phyloP scores from a whole-genome alignment of 768 basidiomycete species.

The Pulveroboletus frians region DNA sequence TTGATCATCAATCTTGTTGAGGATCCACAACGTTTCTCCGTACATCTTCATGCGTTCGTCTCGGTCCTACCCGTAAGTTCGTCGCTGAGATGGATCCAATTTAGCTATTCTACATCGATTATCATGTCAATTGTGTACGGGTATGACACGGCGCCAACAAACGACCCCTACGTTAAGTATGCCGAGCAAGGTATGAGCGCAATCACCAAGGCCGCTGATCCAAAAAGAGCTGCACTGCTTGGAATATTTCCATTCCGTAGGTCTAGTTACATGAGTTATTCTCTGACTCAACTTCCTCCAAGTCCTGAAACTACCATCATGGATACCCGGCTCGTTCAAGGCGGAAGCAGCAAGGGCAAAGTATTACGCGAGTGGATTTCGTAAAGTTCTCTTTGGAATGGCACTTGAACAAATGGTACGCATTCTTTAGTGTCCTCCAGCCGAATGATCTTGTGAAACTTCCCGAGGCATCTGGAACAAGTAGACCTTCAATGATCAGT shows the following conservation, averaged over 20 bases:
- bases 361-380: constrained; percentile 17
- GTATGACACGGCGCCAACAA: constrained; percentile 14
- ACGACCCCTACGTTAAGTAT: constrained; percentile 22
- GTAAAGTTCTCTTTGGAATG: constrained; percentile 19
- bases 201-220: constrained; percentile 12
- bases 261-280: constrained; percentile 1
- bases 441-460: background rate
- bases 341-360: constrained; percentile 14
- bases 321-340: constrained; percentile 24
- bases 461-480: constrained; percentile 14
- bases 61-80: background rate
- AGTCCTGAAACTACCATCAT: constrained; percentile 24
- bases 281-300: background rate
- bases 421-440: background rate
- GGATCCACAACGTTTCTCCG: constrained; percentile 22
- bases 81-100: background rate
- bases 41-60: constrained; percentile 26
- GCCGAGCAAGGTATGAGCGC: constrained; percentile 13
- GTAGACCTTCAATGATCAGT: constrained; percentile 19
- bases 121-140: constrained; percentile 28
- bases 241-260: constrained; percentile 25
- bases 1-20: constrained; percentile 31
- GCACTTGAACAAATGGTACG: constrained; percentile 20
- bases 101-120: constrained; percentile 25
- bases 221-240: constrained; percentile 21